A percentile compares a stretch with the other conserved stretches of the same genome.
Evolutionary conservation across 805 yeast species (phyloP).

Genomic region (Candida silvicultrix): DNA sequence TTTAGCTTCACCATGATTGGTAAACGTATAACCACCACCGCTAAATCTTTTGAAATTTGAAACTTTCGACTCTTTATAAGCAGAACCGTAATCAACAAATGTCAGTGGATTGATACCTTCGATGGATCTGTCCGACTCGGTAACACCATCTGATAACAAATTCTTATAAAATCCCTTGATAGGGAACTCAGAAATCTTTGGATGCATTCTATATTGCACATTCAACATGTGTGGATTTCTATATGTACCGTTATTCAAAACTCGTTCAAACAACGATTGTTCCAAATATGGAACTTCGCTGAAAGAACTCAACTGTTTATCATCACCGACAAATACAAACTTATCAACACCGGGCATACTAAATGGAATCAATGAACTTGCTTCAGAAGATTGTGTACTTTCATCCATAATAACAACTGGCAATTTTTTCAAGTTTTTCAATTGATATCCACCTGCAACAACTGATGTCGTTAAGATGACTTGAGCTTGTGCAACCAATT

Average conservation of each 20-base stretch:
- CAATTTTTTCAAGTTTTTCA: constrained; percentile 54
- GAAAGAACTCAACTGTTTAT: constrained; percentile 67
- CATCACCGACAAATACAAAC: constrained; percentile 71
- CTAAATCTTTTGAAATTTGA: constrained; percentile 33
- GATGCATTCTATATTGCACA: constrained; percentile 67
- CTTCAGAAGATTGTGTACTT: constrained; percentile 72
- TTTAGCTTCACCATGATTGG: constrained; percentile 47
- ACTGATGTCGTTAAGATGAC: constrained; percentile 71
- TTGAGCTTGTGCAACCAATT: constrained; percentile 54
- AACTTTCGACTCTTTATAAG: constrained; percentile 40
- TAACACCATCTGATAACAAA: constrained; percentile 51
- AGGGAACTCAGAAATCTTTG: constrained; percentile 54
- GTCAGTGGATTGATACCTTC: constrained; percentile 48
- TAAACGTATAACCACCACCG: constrained; percentile 52
- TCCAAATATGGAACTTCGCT: constrained; percentile 63
- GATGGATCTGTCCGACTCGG: constrained; percentile 40
- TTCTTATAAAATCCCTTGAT: constrained; percentile 44
- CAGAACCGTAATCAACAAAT: constrained; percentile 54
- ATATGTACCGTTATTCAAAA: constrained; percentile 54
- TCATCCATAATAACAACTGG: constrained; percentile 76
- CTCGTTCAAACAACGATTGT: constrained; percentile 63
- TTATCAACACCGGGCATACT: constrained; percentile 62
- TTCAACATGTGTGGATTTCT: constrained; percentile 60
- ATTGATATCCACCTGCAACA: constrained; percentile 61
- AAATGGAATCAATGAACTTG: constrained; percentile 63